Evolutionary conservation across 257 asterid species (phyloP).

Genomic region (Cynanchum wilfordii): DNA sequence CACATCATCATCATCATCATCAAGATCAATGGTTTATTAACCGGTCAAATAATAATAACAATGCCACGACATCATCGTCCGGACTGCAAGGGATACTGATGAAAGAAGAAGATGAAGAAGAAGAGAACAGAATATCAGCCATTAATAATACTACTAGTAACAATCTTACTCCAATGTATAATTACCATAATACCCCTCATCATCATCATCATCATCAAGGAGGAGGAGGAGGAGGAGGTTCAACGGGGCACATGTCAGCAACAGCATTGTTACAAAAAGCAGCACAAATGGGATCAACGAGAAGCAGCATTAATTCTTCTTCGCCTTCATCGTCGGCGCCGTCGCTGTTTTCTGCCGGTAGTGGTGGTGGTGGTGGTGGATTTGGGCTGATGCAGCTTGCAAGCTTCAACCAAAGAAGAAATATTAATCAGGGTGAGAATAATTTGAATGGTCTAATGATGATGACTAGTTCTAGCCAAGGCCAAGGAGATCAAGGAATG

Average conservation of each 20-base stretch:
- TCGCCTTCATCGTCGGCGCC: too few species aligned
- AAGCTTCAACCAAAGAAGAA: constrained; percentile 20
- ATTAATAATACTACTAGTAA: too few species aligned
- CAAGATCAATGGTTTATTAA: too few species aligned
- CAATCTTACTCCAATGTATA: constrained; percentile 28
- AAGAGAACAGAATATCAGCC: constrained; percentile 38
- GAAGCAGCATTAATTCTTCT: constrained; percentile 20
- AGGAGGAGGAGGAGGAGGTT: constrained; percentile 4
- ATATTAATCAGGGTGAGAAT: constrained; percentile 9
- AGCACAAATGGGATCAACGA: constrained; percentile 83
- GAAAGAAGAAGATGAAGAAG: constrained; percentile 37
- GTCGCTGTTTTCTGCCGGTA: constrained; percentile 19
- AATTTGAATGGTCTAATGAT: constrained; percentile 27
- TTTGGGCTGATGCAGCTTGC: constrained; percentile 46
- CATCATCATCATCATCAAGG: constrained; percentile 14
- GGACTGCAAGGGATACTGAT: constrained; percentile 32
- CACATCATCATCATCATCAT: too few species aligned
- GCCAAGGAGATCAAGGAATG: constrained; percentile 21
- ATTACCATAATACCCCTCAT: constrained; percentile 23
- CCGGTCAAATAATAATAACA: too few species aligned
- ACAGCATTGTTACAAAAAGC: constrained; percentile 80
- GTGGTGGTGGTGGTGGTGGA: constrained; percentile 37
- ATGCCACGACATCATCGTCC: constrained; percentile 12
- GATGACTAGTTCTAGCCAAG: background rate
- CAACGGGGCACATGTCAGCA: constrained; percentile 61